These are phyloP conservation scores for Pisolithus albus DNA, from an alignment of 768 basidiomycete genomes.

Conservation along the genomic window DNA sequence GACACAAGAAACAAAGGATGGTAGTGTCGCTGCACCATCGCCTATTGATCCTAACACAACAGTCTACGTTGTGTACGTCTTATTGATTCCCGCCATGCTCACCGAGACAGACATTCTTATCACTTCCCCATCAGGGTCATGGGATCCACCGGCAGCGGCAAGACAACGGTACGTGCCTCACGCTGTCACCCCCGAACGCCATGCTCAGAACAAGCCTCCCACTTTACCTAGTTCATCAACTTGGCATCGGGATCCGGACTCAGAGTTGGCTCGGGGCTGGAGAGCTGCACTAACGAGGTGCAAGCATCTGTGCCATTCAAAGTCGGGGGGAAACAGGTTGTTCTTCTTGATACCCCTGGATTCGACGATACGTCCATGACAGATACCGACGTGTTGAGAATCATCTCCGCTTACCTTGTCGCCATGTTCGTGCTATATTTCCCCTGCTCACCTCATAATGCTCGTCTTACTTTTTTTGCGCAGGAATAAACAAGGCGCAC, in stretches of 20 bases:
- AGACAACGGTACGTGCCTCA: conserved; percentile 25
- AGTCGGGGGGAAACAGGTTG: conserved; percentile 31
- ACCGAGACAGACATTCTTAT: conserved; percentile 15
- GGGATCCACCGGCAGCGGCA: conserved; percentile 31
- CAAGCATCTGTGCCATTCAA: conserved; percentile 23
- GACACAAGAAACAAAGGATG: conserved; percentile 1
- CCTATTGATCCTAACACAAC: conserved; percentile 15
- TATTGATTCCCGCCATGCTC: background rate
- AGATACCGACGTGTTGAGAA: conserved; percentile 44
- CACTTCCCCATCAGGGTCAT: conserved; percentile 23
- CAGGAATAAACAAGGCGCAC: conserved; percentile 31
- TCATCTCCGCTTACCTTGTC: conserved; percentile 39
- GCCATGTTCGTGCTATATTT: conserved; percentile 19
- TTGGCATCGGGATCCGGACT: conserved; percentile 26
- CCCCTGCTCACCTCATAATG: background rate
- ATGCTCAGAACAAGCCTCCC: conserved; percentile 1
- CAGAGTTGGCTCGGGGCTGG: conserved; percentile 27
- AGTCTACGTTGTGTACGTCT: conserved; percentile 23
- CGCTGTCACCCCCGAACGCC: background rate
- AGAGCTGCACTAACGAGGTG: conserved; percentile 31
- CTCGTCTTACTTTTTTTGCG: background rate
- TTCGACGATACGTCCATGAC: conserved; percentile 50
- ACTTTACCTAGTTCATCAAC: conserved; percentile 31
- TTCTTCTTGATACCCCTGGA: conserved; percentile 56
- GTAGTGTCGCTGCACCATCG: background rate